phyloP scores from a whole-genome alignment of 441 rosid species.

The Brassica balearica region DNA sequence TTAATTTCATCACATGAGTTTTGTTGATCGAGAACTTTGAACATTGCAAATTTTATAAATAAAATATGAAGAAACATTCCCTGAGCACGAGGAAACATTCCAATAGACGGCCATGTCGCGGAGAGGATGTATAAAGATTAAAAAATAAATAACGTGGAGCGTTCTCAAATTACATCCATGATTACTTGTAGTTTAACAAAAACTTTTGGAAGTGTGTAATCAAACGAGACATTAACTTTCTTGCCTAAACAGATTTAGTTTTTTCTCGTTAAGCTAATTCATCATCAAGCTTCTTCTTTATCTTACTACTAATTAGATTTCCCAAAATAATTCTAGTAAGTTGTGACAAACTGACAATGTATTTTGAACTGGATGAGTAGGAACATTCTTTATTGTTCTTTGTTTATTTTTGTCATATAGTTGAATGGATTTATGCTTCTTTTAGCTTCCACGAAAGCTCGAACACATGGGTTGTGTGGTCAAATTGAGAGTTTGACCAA shows the following conservation, averaged over 20 bases:
- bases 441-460: background rate
- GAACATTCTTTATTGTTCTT: constrained; percentile 6
- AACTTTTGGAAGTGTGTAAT: constrained; percentile 30
- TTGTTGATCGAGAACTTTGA: constrained; percentile 21
- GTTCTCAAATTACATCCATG: constrained; percentile 4
- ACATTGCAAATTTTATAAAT: background rate
- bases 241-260: constrained; percentile 31
- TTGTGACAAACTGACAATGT: background rate
- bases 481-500: constrained; percentile 18
- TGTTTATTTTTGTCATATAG: constrained; percentile 14
- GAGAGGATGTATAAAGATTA: background rate
- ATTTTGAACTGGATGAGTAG: constrained; percentile 11
- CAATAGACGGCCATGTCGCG: constrained; percentile 23
- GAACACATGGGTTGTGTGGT: constrained; percentile 14
- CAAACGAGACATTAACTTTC: constrained; percentile 7
- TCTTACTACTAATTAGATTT: background rate
- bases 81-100: constrained; percentile 22
- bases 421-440: constrained; percentile 10
- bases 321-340: constrained; percentile 9
- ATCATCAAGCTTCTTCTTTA: background rate
- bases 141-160: constrained; percentile 4
- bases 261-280: constrained; percentile 38
- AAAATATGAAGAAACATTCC: constrained; percentile 35
- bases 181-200: constrained; percentile 40
- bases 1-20: constrained; percentile 23